These are phyloP conservation scores for Sclerotinia subarctica DNA, from an alignment of 2,329 filamentous ascomycete genomes.

Conservation along the genomic window DNA sequence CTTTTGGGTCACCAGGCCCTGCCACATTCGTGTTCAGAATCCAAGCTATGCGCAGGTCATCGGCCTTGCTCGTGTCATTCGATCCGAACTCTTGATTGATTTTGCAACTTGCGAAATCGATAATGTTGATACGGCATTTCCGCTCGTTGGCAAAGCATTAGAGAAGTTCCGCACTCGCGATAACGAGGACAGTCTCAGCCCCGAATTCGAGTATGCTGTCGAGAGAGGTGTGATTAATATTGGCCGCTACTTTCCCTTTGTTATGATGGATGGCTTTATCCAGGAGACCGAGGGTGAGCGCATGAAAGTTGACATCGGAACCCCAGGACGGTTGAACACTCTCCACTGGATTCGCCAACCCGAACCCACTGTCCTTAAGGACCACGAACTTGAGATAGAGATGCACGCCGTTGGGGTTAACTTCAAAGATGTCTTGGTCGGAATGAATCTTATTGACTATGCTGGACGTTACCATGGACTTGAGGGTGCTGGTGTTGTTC, in stretches of 20 bases:
- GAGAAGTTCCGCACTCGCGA: background rate
- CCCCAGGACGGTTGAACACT: background rate
- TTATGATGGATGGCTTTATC: background rate
- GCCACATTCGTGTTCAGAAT: constrained; percentile 23
- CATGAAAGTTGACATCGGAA: background rate
- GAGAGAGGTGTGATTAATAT: background rate
- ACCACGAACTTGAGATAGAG: background rate
- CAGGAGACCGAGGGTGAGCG: constrained; percentile 13
- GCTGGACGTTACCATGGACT: constrained; percentile 11
- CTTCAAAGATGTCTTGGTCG: constrained; percentile 44
- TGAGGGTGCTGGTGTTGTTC: constrained; percentile 23
- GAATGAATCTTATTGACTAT: constrained; percentile 31
- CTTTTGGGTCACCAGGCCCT: background rate
- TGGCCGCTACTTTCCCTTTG: background rate
- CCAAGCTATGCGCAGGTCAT: constrained; percentile 37
- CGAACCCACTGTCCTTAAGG: background rate
- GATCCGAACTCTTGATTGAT: constrained; percentile 18
- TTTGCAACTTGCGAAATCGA: constrained; percentile 25
- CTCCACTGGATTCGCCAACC: background rate
- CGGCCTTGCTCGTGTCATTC: constrained; percentile 37
- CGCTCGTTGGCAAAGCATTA: background rate
- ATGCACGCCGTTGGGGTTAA: constrained; percentile 40
- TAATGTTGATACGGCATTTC: no score
- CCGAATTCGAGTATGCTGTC: background rate
- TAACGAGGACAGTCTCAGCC: background rate